Conservation (phyloP, 371 early-diverging fungal genomes). For the Mortierella sp. region DNA sequence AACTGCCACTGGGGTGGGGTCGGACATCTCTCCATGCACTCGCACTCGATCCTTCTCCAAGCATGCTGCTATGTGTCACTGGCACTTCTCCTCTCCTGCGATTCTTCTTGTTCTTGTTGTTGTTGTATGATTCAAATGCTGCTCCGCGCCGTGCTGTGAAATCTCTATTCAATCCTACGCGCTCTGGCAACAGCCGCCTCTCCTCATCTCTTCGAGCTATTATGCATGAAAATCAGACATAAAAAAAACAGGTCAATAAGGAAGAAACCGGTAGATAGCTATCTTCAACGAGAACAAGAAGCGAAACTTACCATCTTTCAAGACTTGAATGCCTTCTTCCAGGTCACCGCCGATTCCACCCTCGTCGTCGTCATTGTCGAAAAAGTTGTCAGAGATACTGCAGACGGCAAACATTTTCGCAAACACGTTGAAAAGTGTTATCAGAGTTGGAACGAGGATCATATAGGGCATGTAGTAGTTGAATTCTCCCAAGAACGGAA, state of each 20-base stretch:
- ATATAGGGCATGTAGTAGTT: constrained; percentile 91
- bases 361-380: constrained; percentile 67
- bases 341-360: constrained; percentile 59
- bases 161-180: constrained; percentile 46
- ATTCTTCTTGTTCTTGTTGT: constrained; percentile 54
- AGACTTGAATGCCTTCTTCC: constrained; percentile 51
- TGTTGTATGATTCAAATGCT: constrained; percentile 50
- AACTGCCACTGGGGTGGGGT: constrained; percentile 28
- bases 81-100: constrained; percentile 39
- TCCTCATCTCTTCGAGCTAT: constrained; percentile 53
- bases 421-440: constrained; percentile 86
- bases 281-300: not conserved
- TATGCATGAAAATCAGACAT: not conserved
- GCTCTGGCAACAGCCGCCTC: constrained; percentile 45
- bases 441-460: constrained; percentile 82
- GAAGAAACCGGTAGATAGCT: not conserved
- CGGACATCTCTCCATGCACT: constrained; percentile 54
- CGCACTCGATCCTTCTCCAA: constrained; percentile 55
- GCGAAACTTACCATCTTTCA: constrained; percentile 43
- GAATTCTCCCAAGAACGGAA: constrained; percentile 92
- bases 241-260: too few relatives aligned
- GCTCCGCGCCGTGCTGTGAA: constrained; percentile 52
- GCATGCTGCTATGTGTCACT: constrained; percentile 28
- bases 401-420: constrained; percentile 81
- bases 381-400: constrained; percentile 73